Conservation (phyloP, 371 early-diverging fungal genomes). For the Phascolomyces articulosus region DNA sequence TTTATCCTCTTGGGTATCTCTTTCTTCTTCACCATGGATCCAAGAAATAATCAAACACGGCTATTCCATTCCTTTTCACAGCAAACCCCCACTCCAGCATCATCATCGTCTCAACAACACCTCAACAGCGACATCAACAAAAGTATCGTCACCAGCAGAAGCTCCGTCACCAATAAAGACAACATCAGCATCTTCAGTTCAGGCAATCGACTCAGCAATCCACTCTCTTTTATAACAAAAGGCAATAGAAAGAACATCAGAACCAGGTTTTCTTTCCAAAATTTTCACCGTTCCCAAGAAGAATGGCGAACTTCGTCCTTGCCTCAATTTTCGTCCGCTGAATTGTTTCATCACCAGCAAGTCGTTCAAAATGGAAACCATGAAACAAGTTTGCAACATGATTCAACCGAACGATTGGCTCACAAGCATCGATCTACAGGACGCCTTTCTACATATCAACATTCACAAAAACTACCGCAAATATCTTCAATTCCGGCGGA, state of each 20-base stretch:
- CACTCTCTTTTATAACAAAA: neutral
- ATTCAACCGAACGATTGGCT: slow-evolving; percentile 21
- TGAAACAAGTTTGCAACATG: slow-evolving; percentile 10
- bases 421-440: slow-evolving; percentile 13
- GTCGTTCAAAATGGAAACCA: slow-evolving; percentile 31
- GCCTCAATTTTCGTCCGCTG: slow-evolving; percentile 25
- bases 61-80: neutral
- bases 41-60: neutral
- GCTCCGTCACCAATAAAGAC: neutral
- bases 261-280: slow-evolving; percentile 14
- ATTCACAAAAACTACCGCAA: slow-evolving; percentile 5
- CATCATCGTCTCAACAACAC: neutral
- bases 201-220: neutral
- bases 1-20: neutral
- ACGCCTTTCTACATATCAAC: slow-evolving; percentile 17
- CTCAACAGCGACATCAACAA: neutral
- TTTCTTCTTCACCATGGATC: neutral
- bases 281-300: slow-evolving; percentile 28
- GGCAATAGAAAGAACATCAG: neutral
- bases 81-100: neutral
- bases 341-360: slow-evolving; percentile 12
- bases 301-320: slow-evolving; percentile 21
- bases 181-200: neutral
- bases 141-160: neutral
- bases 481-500: slow-evolving; percentile 24